A percentile compares a stretch with the other conserved stretches of the same genome.
These are phyloP conservation scores for Colletotrichum neosansevieriae DNA, from an alignment of 2,329 filamentous ascomycete species.

Conservation along the genomic window DNA sequence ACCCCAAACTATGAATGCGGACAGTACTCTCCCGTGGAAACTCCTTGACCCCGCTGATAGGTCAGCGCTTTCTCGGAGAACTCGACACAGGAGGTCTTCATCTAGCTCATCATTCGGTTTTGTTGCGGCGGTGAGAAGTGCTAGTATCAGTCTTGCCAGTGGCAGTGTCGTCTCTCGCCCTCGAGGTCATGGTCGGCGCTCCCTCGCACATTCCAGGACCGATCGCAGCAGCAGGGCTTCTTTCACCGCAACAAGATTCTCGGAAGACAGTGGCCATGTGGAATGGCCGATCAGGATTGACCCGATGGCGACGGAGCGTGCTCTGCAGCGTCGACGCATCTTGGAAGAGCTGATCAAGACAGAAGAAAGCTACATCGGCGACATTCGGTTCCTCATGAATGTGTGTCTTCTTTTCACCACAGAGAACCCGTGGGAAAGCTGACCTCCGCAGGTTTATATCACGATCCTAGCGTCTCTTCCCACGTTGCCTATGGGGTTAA, in stretches of 20 bases:
- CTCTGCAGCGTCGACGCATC: conserved; percentile 81
- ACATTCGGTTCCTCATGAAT: conserved; percentile 87
- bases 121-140: conserved; percentile 84
- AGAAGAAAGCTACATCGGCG: conserved; percentile 89
- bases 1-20: conserved; percentile 44
- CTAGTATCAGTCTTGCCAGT: conserved; percentile 81
- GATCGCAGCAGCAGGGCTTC: conserved; percentile 74
- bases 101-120: conserved; percentile 83
- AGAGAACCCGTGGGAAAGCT: conserved; percentile 12
- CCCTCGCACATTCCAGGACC: conserved; percentile 67
- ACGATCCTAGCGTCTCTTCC: conserved; percentile 80
- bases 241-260: conserved; percentile 69
- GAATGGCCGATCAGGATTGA: conserved; percentile 70
- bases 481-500: conserved; percentile 71
- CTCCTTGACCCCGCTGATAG: conserved; percentile 44
- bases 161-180: conserved; percentile 76
- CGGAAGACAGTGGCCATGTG: conserved; percentile 72
- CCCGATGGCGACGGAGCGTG: conserved; percentile 76
- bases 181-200: conserved; percentile 62
- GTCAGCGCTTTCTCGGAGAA: conserved; percentile 42
- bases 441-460: conserved; percentile 72
- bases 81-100: conserved; percentile 69
- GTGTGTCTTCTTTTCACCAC: conserved; percentile 60
- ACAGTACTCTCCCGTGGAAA: conserved; percentile 52
- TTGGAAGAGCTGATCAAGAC: conserved; percentile 88